These are phyloP conservation scores for Rubia tinctorum DNA, from an alignment of 305 asterid species.

Conservation along the genomic window DNA sequence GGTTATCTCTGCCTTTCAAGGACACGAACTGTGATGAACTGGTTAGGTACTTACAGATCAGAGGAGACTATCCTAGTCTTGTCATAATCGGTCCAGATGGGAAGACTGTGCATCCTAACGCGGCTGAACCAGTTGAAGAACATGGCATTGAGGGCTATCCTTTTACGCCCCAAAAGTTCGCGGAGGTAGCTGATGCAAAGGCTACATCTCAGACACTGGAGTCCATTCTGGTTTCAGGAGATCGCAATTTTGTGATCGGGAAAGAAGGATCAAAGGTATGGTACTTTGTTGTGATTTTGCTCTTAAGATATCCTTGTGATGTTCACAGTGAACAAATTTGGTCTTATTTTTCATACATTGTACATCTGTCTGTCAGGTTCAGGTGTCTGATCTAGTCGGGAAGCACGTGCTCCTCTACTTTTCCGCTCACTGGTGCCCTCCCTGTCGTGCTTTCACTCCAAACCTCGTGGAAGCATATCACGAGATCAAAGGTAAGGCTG, in stretches of 20 bases:
- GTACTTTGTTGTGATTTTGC: neutral
- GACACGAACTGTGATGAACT: slow-evolving; percentile 28
- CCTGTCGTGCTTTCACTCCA: slow-evolving; percentile 89
- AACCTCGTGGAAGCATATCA: slow-evolving; percentile 52
- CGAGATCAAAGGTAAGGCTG: slow-evolving; percentile 47
- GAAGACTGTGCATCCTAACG: slow-evolving; percentile 26
- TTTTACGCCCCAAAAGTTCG: slow-evolving; percentile 26
- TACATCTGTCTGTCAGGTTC: slow-evolving; percentile 33
- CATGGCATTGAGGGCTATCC: slow-evolving; percentile 34
- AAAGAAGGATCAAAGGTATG: slow-evolving; percentile 67
- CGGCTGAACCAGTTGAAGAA: slow-evolving; percentile 28
- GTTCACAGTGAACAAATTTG: too few species aligned
- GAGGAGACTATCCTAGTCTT: slow-evolving; percentile 19
- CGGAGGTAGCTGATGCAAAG: slow-evolving; percentile 19
- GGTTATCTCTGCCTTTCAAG: slow-evolving; percentile 33
- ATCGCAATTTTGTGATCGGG: slow-evolving; percentile 61
- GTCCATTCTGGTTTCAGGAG: slow-evolving; percentile 62
- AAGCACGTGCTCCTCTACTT: slow-evolving; percentile 74
- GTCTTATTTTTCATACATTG: too few species aligned
- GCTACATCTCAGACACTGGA: slow-evolving; percentile 60
- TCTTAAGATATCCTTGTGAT: neutral
- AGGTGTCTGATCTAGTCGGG: slow-evolving; percentile 72
- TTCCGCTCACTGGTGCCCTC: slow-evolving; percentile 96
- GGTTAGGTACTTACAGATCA: slow-evolving; percentile 22
- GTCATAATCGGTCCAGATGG: slow-evolving; percentile 33